These are phyloP conservation scores for Eucalyptus albens DNA, from an alignment of 345 rosid species.

Conservation along the genomic window DNA sequence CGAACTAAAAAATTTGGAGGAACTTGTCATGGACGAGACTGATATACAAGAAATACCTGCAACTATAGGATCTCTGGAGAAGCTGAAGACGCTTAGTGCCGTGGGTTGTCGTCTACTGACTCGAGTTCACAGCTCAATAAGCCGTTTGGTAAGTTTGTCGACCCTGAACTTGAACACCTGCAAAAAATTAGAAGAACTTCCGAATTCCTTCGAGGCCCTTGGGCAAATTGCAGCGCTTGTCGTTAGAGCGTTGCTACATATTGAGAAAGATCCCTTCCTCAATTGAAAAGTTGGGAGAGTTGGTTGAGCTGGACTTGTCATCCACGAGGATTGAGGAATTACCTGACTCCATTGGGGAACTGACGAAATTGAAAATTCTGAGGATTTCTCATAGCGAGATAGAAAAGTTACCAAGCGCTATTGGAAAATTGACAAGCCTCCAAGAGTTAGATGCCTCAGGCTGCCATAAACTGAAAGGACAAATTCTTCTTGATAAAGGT, in stretches of 20 bases:
- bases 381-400: neutral
- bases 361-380: neutral
- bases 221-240: neutral
- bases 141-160: too few relatives aligned
- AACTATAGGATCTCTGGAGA: rapidly evolving
- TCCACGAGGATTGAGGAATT: neutral
- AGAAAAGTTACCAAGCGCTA: rapidly evolving
- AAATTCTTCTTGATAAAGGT: neutral
- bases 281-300: rapidly evolving
- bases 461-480: neutral
- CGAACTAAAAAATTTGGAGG: too few relatives aligned
- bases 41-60: too few relatives aligned
- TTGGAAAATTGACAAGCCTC: neutral
- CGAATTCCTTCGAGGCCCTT: neutral
- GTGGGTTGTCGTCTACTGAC: too few relatives aligned
- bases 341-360: neutral
- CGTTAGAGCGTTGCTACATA: neutral
- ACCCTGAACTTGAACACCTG: neutral
- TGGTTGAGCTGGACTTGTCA: neutral
- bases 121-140: too few relatives aligned
- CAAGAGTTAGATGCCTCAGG: neutral
- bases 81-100: too few relatives aligned
- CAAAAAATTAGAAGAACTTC: neutral
- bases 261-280: neutral
- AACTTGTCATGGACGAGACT: too few relatives aligned